Evolutionary conservation across 371 early-diverging fungal genomes (phyloP).

Genomic region (Sporodiniella umbellata): DNA sequence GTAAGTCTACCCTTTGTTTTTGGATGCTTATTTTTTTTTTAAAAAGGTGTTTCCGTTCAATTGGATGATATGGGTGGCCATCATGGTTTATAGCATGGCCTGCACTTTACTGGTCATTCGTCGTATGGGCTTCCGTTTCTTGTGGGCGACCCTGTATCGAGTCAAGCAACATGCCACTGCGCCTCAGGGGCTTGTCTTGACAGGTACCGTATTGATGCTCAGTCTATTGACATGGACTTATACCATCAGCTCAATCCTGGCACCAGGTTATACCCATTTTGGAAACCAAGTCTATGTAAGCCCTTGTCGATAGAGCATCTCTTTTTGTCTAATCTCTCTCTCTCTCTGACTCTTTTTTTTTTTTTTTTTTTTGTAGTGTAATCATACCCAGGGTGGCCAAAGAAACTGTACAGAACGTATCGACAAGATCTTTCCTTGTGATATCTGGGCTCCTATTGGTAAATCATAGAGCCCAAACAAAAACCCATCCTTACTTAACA

Average conservation of each 20-base stretch:
- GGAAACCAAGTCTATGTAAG: slow-evolving; percentile 59
- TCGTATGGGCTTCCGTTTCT: slow-evolving; percentile 58
- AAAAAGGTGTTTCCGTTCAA: slow-evolving; percentile 53
- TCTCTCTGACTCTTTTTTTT: too few relatives aligned
- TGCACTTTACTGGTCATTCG: slow-evolving; percentile 61
- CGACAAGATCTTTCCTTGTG: slow-evolving; percentile 52
- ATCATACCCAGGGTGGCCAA: slow-evolving; percentile 33
- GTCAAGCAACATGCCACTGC: slow-evolving; percentile 52
- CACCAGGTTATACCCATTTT: slow-evolving; percentile 59
- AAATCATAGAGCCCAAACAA: slow-evolving; percentile 3
- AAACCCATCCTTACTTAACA: too few relatives aligned
- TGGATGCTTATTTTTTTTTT: too few relatives aligned
- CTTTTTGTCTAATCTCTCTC: not conserved
- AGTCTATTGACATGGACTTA: slow-evolving; percentile 52
- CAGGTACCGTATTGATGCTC: slow-evolving; percentile 45
- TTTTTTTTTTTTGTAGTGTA: slow-evolving; percentile 55
- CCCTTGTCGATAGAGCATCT: not conserved
- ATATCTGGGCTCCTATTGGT: slow-evolving; percentile 50
- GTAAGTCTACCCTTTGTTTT: too few relatives aligned
- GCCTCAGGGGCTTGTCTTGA: slow-evolving; percentile 58
- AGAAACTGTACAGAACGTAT: slow-evolving; percentile 47
- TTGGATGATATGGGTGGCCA: too few relatives aligned
- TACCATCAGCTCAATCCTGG: slow-evolving; percentile 50
- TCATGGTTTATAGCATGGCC: too few relatives aligned
- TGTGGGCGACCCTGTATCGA: slow-evolving; percentile 58